Percentiles rank a stretch among this genome's conserved stretches.
Conservation (phyloP, 2,329 filamentous ascomycete species). For the Pseudogymnoascus sp. region DNA sequence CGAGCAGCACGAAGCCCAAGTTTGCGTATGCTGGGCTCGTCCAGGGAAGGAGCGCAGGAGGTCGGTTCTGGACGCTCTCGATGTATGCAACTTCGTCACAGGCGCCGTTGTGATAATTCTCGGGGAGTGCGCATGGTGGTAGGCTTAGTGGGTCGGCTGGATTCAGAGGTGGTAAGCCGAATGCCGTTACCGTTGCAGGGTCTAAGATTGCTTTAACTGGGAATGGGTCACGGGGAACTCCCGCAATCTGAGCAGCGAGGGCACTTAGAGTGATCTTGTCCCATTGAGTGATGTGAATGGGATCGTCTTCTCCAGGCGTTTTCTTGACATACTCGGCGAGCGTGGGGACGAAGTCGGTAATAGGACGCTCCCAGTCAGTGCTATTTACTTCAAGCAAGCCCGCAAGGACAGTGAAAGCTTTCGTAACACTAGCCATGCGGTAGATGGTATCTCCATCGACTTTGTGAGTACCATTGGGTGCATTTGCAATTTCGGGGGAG, state of each 20-base stretch:
- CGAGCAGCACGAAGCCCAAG: conserved; percentile 37
- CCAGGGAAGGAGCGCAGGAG: conserved; percentile 37
- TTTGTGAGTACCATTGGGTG: conserved; percentile 27
- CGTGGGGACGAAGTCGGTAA: conserved; percentile 27
- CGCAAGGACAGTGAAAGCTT: conserved; percentile 33
- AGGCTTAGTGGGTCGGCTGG: conserved; percentile 11
- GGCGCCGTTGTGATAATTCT: neutral
- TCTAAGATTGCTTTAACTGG: conserved; percentile 13
- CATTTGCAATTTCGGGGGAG: conserved; percentile 27
- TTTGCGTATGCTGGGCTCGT: conserved; percentile 43
- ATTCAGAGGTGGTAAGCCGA: neutral
- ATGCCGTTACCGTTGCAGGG: neutral
- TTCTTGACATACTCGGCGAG: conserved; percentile 16
- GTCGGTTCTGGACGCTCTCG: conserved; percentile 24
- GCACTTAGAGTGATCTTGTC: conserved; percentile 29
- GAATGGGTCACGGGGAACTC: conserved; percentile 25
- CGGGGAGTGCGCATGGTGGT: conserved; percentile 14
- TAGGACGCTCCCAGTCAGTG: conserved; percentile 29
- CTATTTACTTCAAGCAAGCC: conserved; percentile 30
- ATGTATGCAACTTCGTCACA: conserved; percentile 9
- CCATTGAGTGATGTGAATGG: conserved; percentile 25
- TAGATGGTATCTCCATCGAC: conserved; percentile 37
- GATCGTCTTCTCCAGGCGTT: conserved; percentile 12
- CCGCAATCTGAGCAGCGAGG: conserved; percentile 28
- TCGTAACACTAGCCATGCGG: conserved; percentile 34